Base-by-base conservation (phyloP, 2,329 filamentous ascomycete species). In the Paramyrothecium sp. region DNA sequence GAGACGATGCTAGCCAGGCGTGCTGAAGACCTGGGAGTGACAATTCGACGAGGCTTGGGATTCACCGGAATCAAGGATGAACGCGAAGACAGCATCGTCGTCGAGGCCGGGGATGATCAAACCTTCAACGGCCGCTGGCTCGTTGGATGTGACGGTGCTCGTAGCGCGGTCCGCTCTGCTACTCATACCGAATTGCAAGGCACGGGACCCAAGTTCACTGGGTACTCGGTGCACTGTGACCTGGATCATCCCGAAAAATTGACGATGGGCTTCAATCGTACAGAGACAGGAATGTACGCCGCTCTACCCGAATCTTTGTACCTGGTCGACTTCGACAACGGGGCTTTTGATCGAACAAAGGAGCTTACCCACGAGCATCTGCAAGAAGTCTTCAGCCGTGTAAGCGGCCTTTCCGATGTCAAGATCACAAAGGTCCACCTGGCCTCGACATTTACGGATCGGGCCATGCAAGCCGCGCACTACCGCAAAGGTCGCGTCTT, bases 401-500 rank as follows among this genome's bases (percentile, higher is more conserved):
- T 65, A 33, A 62, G 62, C 17, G 66, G 63, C 20, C 53, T 54
- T 13, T 41, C 58, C 5, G 63, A 65, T 34, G 58, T 69, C 11
- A 60, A 59, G 34, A 63, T 71, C 53, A 63, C 60, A 7, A 61
- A 58, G 20, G 47, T 71, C 11, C 62, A 69, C 46, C 55, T 67
- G 13, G 66, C 60, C 4, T 56, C 56, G 5, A 60, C 67, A 7
- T 69, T 65, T 41, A 67, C 60, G n/a, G 68, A 66, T 61, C 62
- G 58, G 20, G 58, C 58, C 49, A 61, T 58, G 26, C 66, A 65
- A 46, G 71, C 73, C 2, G 66, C 68, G 2, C 62, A 56, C 3
- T 79, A 76, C 59, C 69, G 71, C 20, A 67, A 68, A 12, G 75
- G 76, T n/a, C 72, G 78, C 11, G 68, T 78, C 7, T 76, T 82